Base-by-base conservation (phyloP, 163 green algal species). In the Trebouxiophyceae sp. region DNA sequence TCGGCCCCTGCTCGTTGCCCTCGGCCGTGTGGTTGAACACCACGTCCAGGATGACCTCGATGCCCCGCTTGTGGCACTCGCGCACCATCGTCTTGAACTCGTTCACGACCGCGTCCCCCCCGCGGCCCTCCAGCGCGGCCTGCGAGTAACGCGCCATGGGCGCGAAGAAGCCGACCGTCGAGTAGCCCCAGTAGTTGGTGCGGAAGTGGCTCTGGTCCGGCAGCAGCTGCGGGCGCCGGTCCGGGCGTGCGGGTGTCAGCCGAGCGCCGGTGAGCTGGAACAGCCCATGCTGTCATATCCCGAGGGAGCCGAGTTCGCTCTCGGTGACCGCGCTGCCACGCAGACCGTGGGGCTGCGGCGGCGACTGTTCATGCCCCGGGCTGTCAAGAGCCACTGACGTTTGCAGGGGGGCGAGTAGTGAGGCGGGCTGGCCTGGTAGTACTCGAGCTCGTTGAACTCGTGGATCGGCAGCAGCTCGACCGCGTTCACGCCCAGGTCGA, bases 401-500 rank as follows among this genome's bases (percentile, higher is more conserved):
- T n/a, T n/a, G n/a, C n/a, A n/a, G n/a, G n/a, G n/a, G n/a, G n/a
- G n/a, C n/a, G n/a, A n/a, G n/a, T n/a, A n/a, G n/a, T n/a, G n/a
- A n/a, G n/a, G n/a, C n/a, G n/a, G n/a, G n/a, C n/a, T n/a, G n/a
- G 80, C 73, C 73, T 78, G 58, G 71, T 97, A 96, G 73, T 99
- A 98, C 83, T 99, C 94, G 1, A 99, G 83, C 82, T 99, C 94
- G 70, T 99, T 97, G 77, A 97, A 98, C 75, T 98, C 92, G 62
- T 96, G 87, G 7, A 98, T 69, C 0, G 94, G 94, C 79, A 98
- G 77, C 66, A 99, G 84, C 84, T 98, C 94, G n/a, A 98, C 84
- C 20, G 84, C 85, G 62, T 93, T 99, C 12, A 98, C 78, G 0
- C 94, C 94, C 59, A 98, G 80, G 0, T 59, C 45, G 46, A 84